Conservation (phyloP, 768 basidiomycete genomes). For the Tylopilus sp. region DNA sequence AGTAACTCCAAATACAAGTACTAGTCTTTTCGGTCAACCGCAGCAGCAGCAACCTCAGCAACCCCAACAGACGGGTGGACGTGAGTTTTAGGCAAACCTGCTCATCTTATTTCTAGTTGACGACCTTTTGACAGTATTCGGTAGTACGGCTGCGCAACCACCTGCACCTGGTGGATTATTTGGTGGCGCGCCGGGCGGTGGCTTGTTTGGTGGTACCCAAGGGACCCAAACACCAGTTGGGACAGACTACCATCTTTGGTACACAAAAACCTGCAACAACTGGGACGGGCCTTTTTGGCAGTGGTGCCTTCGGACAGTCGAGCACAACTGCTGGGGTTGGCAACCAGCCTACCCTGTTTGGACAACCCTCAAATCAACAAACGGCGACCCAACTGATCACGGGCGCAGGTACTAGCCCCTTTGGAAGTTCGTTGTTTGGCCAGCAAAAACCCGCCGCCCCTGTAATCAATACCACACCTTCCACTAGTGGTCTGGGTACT, state of each 20-base stretch:
- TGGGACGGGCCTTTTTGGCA: slow-evolving; percentile 46
- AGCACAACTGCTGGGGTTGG: slow-evolving; percentile 28
- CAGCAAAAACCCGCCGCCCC: slow-evolving; percentile 49
- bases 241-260: slow-evolving; percentile 30
- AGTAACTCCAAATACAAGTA: slow-evolving; percentile 10
- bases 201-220: slow-evolving; percentile 36
- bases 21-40: slow-evolving; percentile 34
- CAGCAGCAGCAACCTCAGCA: slow-evolving; percentile 39
- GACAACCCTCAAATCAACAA: slow-evolving; percentile 46
- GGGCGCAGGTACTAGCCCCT: slow-evolving; percentile 28
- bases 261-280: slow-evolving; percentile 31
- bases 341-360: slow-evolving; percentile 45
- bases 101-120: slow-evolving; percentile 7
- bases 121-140: slow-evolving; percentile 33
- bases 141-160: slow-evolving; percentile 28
- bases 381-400: slow-evolving; percentile 35
- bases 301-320: slow-evolving; percentile 46
- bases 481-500: slow-evolving; percentile 35
- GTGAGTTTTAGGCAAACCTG: slow-evolving; percentile 26
- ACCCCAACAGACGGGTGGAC: slow-evolving; percentile 37
- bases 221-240: slow-evolving; percentile 36
- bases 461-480: slow-evolving; percentile 41
- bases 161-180: slow-evolving; percentile 35
- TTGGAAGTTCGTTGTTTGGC: slow-evolving; percentile 48
- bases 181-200: slow-evolving; percentile 32